phyloP scores from a whole-genome alignment of 306 rosid genomes.

The Senna tora region DNA sequence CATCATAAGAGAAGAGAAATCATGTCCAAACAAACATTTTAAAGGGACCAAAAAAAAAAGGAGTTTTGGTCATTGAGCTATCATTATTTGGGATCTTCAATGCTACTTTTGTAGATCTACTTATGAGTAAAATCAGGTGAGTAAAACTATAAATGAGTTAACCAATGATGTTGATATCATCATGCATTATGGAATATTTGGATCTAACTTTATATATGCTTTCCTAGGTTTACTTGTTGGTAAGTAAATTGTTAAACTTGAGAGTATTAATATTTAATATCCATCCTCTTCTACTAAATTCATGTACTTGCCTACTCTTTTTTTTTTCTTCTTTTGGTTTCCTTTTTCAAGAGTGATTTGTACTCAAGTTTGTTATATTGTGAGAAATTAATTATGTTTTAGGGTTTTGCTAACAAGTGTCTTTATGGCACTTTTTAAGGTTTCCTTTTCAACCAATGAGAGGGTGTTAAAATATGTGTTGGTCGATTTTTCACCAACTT shows the following conservation, averaged over 20 bases:
- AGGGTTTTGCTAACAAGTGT: too few species aligned
- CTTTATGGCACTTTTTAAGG: too few species aligned
- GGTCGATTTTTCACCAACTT: too few species aligned
- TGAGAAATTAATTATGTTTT: too few species aligned
- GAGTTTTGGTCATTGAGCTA: background rate
- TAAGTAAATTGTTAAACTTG: background rate
- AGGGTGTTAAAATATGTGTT: too few species aligned
- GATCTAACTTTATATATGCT: conserved; percentile 4
- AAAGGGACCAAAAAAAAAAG: background rate
- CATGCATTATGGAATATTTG: conserved; percentile 14
- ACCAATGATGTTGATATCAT: conserved; percentile 25
- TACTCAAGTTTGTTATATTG: too few species aligned
- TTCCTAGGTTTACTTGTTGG: background rate
- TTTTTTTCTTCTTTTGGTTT: too few species aligned
- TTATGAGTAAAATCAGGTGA: background rate
- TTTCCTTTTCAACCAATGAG: too few species aligned
- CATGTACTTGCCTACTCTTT: too few species aligned
- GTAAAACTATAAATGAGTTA: background rate
- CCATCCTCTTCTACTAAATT: too few species aligned
- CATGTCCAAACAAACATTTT: background rate
- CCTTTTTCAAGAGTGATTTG: too few species aligned
- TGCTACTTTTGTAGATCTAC: background rate
- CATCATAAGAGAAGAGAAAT: conserved; percentile 29
- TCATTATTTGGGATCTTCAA: conserved; percentile 1
- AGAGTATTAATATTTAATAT: too few species aligned